A percentile compares a stretch with the other conserved stretches of the same genome.
phyloP scores from a whole-genome alignment of 192 early-diverging fungal species.

The Mortierella claussenii region DNA sequence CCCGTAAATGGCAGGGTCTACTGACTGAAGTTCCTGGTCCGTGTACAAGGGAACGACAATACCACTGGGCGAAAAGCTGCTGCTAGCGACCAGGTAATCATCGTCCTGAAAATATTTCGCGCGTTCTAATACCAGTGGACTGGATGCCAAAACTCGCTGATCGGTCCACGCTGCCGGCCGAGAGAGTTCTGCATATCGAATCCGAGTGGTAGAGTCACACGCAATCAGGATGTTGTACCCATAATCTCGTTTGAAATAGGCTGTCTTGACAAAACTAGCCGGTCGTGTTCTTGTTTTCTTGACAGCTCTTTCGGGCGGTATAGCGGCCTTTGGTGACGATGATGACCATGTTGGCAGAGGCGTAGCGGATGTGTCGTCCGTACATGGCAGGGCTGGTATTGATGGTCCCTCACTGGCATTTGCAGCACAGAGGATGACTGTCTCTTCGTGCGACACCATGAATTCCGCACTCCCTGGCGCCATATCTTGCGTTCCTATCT shows the following conservation, averaged over 20 bases:
- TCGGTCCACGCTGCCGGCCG: conserved; percentile 6
- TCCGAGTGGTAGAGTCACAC: conserved; percentile 27
- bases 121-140: not conserved
- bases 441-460: too few species aligned
- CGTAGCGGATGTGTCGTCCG: not conserved
- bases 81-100: conserved; percentile 18
- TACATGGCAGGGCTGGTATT: too few species aligned
- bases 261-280: not conserved
- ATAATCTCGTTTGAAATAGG: conserved; percentile 24
- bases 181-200: conserved; percentile 22
- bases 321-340: not conserved
- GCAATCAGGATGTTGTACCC: conserved; percentile 32
- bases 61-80: not conserved
- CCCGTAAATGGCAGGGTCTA: not conserved
- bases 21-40: not conserved
- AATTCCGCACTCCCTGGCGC: too few species aligned
- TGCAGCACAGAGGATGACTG: too few species aligned
- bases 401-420: too few species aligned
- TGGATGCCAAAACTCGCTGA: conserved; percentile 12
- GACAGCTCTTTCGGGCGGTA: too few species aligned
- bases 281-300: not conserved
- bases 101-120: conserved; percentile 9
- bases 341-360: not conserved
- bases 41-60: conserved; percentile 10
- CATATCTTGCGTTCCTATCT: too few species aligned